Base-by-base conservation (phyloP, 1,284 basidiomycete genomes). In the Fomes fomentarius region DNA sequence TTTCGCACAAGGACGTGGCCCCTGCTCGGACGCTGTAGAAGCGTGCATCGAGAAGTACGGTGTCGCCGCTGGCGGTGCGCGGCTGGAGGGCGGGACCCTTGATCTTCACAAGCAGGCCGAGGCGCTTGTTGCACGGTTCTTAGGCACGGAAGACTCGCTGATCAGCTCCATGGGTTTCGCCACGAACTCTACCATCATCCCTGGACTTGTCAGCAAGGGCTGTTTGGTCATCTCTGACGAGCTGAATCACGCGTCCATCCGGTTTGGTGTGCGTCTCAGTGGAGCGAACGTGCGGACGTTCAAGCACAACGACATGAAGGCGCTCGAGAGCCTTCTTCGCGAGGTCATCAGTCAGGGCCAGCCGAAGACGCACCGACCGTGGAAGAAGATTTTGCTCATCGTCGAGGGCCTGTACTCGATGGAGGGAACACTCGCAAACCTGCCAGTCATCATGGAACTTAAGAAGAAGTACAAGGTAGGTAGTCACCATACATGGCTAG, bases 351-450 rank as follows among this genome's bases (percentile, higher is more conserved):
- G 90, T 63, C 96, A 99, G 73, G 96, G 96, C 24, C 96, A 98
- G 73, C 95, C 96, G 2, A 90, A 95, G 74, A 98, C 95, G 0
- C 97, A 98, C 71, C 76, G 96, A 15, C 97, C 96, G 2, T 99
- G 96, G 96, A 98, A 97, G 80, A 98, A 98, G 81, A 99, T 99
- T 61, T 69, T 99, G 42, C 65, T 99, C 44, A 85, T 98, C 54
- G 94, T 99, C 31, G 96, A 99, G 72, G 96, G 96, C 3, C 74
- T 99, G 42, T 99, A 94, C 77, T 95, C 92, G 60, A 99, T 99
- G 97, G 96, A 99, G 74, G 97, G 96, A 22, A 95, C 93, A 7
- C 70, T 99, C 59, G 87, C 92, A 50, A 87, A 98, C 71, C 69
- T 99, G 46, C 96, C 96, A 1, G 79, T 70, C 11, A 77, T 99